Evolutionary conservation across 2,329 filamentous ascomycete species (phyloP).

Genomic region (Fusarium stilboides): DNA sequence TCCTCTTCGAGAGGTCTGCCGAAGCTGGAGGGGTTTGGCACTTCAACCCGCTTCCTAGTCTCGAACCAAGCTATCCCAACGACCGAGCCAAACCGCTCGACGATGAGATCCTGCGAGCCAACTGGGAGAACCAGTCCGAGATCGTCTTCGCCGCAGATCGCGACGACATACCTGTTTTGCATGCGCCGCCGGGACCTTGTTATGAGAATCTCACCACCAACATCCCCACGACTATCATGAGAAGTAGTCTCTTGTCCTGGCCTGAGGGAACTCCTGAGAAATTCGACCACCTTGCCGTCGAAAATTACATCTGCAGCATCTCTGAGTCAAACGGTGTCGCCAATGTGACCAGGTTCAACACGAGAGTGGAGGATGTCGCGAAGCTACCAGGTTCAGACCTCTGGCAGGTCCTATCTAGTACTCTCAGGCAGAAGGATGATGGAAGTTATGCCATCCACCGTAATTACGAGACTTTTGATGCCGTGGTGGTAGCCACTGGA

Average conservation of each 20-base stretch:
- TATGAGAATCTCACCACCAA: constrained; percentile 77
- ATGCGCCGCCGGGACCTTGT: constrained; percentile 62
- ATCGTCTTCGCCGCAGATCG: too few species aligned
- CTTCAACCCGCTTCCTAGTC: constrained; percentile 49
- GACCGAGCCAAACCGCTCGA: constrained; percentile 46
- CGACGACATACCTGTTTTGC: constrained; percentile 10
- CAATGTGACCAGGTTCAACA: constrained; percentile 67
- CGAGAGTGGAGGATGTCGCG: constrained; percentile 66
- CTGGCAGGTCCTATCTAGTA: constrained; percentile 68
- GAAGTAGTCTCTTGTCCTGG: constrained; percentile 64
- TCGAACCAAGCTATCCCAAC: constrained; percentile 53
- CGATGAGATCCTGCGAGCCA: constrained; percentile 37
- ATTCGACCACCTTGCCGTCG: constrained; percentile 69
- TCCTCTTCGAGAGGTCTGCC: constrained; percentile 56
- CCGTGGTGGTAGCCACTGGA: constrained; percentile 75
- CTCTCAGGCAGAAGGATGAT: constrained; percentile 52
- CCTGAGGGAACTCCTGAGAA: constrained; percentile 72
- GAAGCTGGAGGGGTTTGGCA: constrained; percentile 58
- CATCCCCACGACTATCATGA: constrained; percentile 72
- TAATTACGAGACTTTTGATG: constrained; percentile 66
- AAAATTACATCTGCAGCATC: constrained; percentile 73
- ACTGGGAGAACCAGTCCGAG: too few species aligned
- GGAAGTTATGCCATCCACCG: constrained; percentile 50
- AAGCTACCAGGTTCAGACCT: constrained; percentile 59
- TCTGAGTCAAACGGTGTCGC: constrained; percentile 65